Evolutionary conservation across 441 rosid genomes (phyloP).

Genomic region (Gossypium schwendimanii): DNA sequence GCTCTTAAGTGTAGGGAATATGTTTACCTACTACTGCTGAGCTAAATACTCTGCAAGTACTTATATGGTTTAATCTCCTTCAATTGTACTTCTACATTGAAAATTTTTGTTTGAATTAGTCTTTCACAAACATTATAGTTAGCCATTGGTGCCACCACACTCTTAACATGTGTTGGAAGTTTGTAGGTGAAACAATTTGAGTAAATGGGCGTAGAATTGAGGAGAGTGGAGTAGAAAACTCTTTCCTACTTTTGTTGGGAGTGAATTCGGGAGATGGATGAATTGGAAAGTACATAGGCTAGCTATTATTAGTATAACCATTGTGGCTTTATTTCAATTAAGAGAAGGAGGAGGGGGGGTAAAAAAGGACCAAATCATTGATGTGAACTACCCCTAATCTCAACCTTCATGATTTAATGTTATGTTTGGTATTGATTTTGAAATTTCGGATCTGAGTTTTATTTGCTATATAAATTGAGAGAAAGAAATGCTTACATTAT

Average conservation of each 20-base stretch:
- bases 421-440: neutral
- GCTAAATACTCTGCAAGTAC: neutral
- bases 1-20: neutral
- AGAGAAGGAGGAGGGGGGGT: neutral
- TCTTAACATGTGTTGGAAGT: neutral
- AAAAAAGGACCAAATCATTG: neutral
- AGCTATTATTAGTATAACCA: neutral
- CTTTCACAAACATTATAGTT: neutral
- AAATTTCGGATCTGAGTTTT: neutral
- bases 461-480: neutral
- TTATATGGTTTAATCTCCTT: neutral
- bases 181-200: neutral
- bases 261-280: neutral
- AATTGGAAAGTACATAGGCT: neutral
- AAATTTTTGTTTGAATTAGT: neutral
- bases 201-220: neutral
- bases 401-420: neutral
- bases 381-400: neutral
- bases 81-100: neutral
- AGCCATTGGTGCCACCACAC: neutral
- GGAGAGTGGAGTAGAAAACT: neutral
- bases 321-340: neutral
- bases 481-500: neutral
- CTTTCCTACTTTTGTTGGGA: neutral
- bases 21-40: neutral